Conservation (phyloP, 2,329 filamentous ascomycete species). For the Curvularia verruculosa region DNA sequence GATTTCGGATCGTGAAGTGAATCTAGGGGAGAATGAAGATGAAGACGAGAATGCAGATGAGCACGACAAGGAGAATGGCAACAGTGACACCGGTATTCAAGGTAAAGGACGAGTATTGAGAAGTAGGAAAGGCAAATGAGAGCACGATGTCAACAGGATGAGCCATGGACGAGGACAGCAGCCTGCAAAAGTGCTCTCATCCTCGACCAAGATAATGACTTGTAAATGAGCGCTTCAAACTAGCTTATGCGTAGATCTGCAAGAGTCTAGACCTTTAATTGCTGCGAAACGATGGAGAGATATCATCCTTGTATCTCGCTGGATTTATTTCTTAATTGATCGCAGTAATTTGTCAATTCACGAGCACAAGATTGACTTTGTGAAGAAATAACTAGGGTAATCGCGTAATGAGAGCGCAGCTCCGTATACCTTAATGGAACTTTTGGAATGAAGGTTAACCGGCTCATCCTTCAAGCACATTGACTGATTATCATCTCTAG, state of each 20-base stretch:
- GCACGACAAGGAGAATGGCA: background rate
- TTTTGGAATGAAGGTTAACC: too few relatives aligned
- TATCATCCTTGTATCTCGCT: too few relatives aligned
- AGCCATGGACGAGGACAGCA: background rate
- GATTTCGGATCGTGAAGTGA: background rate
- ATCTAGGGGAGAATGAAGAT: background rate
- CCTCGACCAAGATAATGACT: background rate
- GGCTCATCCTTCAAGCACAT: too few relatives aligned
- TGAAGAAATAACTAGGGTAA: too few relatives aligned
- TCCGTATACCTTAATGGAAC: too few relatives aligned
- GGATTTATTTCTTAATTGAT: too few relatives aligned
- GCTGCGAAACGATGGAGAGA: background rate
- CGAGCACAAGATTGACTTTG: too few relatives aligned
- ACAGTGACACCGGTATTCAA: background rate
- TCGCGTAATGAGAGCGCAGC: too few relatives aligned
- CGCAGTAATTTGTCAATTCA: too few relatives aligned
- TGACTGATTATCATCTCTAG: too few relatives aligned
- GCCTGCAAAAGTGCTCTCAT: background rate
- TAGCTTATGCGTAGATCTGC: background rate
- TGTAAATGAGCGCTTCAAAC: background rate
- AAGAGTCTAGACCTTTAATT: background rate
- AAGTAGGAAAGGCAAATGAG: conserved; percentile 1
- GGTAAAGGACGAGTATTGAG: conserved; percentile 1
- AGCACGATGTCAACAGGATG: background rate
- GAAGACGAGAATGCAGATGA: background rate